Conservation (phyloP, 306 rosid genomes). For the Cercis canadensis region DNA sequence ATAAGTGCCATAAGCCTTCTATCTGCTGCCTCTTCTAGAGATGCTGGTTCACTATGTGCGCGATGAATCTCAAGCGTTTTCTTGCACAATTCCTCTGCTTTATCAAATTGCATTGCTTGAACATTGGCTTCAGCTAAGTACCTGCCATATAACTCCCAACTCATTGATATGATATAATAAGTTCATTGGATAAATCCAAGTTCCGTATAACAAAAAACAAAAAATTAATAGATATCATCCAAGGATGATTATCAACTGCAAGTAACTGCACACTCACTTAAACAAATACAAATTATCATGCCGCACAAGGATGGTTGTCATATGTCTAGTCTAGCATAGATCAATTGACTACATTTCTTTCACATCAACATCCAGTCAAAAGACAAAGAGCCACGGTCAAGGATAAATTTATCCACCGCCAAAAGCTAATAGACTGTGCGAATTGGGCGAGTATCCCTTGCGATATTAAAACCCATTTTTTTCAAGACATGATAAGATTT, state of each 20-base stretch:
- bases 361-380: not conserved
- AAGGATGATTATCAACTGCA: not conserved
- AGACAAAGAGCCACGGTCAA: not conserved
- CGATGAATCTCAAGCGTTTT: constrained; percentile 90
- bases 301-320: not conserved
- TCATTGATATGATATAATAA: constrained; percentile 8
- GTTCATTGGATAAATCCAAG: not conserved
- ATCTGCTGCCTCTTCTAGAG: constrained; percentile 98
- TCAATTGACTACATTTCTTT: constrained; percentile 8
- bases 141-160: constrained; percentile 45
- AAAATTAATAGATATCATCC: not conserved
- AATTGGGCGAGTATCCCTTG: not conserved
- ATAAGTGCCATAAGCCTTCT: constrained; percentile 90
- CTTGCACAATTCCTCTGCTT: constrained; percentile 89
- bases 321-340: not conserved
- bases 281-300: not conserved
- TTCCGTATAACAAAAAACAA: not conserved
- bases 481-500: not conserved
- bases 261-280: not conserved
- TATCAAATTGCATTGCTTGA: constrained; percentile 98
- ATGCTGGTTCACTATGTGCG: constrained; percentile 95
- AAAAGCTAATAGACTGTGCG: too few species aligned
- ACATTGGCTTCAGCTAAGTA: constrained; percentile 97
- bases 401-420: not conserved
- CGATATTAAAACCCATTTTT: not conserved